Evolutionary conservation across 495 filamentous ascomycete species (phyloP).

Genomic region (Penicillium verhagenii): DNA sequence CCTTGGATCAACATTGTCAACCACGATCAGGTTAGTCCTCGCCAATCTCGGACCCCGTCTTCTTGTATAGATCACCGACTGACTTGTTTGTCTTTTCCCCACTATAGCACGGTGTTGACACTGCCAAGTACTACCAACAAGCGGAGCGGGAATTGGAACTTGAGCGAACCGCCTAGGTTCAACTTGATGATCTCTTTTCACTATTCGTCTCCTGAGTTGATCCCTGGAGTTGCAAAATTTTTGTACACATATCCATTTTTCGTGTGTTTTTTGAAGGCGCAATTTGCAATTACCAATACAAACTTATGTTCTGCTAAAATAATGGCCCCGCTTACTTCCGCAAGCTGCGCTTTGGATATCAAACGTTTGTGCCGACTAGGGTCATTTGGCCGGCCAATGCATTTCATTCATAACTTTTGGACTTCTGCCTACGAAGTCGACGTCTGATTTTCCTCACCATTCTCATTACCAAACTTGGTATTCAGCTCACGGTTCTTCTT

Average conservation of each 20-base stretch:
- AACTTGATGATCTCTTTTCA: not conserved
- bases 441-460: constrained; percentile 4
- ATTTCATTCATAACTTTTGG: not conserved
- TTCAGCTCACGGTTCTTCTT: constrained; percentile 54
- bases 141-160: constrained; percentile 93
- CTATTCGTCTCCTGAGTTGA: not conserved
- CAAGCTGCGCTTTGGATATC: not conserved
- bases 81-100: constrained; percentile 8
- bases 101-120: constrained; percentile 87
- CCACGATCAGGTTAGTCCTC: constrained; percentile 66
- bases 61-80: not conserved
- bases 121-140: constrained; percentile 94
- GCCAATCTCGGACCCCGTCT: not conserved
- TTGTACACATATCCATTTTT: constrained; percentile 34
- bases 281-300: constrained; percentile 25
- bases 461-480: constrained; percentile 31
- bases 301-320: constrained; percentile 6
- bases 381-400: not conserved
- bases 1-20: constrained; percentile 99
- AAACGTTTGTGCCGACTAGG: not conserved
- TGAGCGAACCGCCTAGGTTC: constrained; percentile 51
- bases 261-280: constrained; percentile 26
- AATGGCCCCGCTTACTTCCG: not conserved
- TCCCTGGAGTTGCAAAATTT: constrained; percentile 18
- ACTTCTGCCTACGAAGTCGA: not conserved